Base-by-base conservation (phyloP, 192 early-diverging fungal genomes). In the Funneliformis mosseae region DNA sequence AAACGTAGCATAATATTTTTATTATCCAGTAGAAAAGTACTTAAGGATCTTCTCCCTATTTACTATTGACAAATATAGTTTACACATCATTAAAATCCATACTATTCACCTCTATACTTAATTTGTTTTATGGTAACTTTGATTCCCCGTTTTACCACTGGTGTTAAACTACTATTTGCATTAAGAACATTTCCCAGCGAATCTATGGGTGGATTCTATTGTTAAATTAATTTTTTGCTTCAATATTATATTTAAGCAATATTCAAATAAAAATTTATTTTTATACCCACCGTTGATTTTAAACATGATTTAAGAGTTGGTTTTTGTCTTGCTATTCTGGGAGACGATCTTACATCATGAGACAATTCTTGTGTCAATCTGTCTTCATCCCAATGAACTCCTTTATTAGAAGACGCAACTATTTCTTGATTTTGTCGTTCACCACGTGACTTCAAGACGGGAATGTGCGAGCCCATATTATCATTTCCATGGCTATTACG, bases 221-320 rank as follows among this genome's bases (percentile, higher is more conserved):
- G 12, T 18, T 18, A 39, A 68, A 25, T 27, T 14, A 5, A 66
- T 33, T 28, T 16, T 4, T 4, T 10, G 27, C 4, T 28, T 33
- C 12, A 33, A 27, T 66, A 27, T 66, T 66, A 27, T 3, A 18
- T 23, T 14, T 64, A 27, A 4, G 27, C 23, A 62, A 62, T 62
- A 23, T 59, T 59, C 12, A 59, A 59, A 59, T 23, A 62, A 63
- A 27, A 16, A 63, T 10, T 28, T 43, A 25, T 42, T 2, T 18
- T 38, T 16, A n/a, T 38, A 38, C 67, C 43, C 46, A 73, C 71
- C 42, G 43, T 23, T 46, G 21, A 25, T 25, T 42, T 46, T 45
- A 73, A 46, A 18, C 71, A 73, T 11, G 71, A 23, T 73, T 73
- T 73, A 9, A 25, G 39, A 39, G 46, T 73, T 45, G 71, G 38